A percentile compares a stretch with the other conserved stretches of the same genome.
These are phyloP conservation scores for Auriscalpium vulgare DNA, from an alignment of 768 basidiomycete genomes.

Conservation along the genomic window DNA sequence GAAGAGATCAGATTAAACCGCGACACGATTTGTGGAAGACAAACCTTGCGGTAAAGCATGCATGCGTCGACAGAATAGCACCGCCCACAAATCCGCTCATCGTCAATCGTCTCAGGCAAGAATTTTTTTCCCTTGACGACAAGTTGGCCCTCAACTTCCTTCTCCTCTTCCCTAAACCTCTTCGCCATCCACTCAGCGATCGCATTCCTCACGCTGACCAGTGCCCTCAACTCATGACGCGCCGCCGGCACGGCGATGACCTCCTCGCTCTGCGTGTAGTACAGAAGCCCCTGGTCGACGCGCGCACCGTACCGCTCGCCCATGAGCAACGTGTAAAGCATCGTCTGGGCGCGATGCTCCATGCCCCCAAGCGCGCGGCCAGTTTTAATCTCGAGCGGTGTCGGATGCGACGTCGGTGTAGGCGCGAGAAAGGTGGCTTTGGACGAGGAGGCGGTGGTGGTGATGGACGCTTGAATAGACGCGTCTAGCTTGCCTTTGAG, in stretches of 20 bases:
- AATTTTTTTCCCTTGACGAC: slow-evolving; percentile 37
- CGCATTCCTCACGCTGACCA: slow-evolving; percentile 79
- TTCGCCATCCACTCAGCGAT: slow-evolving; percentile 72
- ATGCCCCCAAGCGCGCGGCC: slow-evolving; percentile 68
- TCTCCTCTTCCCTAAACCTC: slow-evolving; percentile 24
- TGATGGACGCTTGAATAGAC: slow-evolving; percentile 63
- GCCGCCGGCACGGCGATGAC: slow-evolving; percentile 75
- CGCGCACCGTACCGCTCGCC: slow-evolving; percentile 84
- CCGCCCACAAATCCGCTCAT: slow-evolving; percentile 64
- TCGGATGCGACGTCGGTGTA: slow-evolving; percentile 28
- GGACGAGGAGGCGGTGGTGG: slow-evolving; percentile 23
- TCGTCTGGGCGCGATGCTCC: slow-evolving; percentile 97
- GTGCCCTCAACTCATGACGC: slow-evolving; percentile 75
- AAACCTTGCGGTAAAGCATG: slow-evolving; percentile 84
- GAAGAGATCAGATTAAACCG: neutral
- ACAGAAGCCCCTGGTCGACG: slow-evolving; percentile 78
- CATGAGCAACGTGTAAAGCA: slow-evolving; percentile 89
- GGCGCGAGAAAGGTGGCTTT: slow-evolving; percentile 14
- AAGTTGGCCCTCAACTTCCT: slow-evolving; percentile 6
- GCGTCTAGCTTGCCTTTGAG: slow-evolving; percentile 95
- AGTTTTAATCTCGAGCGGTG: slow-evolving; percentile 96
- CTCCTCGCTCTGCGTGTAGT: slow-evolving; percentile 89
- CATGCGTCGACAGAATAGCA: slow-evolving; percentile 84
- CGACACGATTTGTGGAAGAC: neutral
- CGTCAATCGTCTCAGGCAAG: slow-evolving; percentile 83